These are phyloP conservation scores for Globisporangium camurandrum DNA, from an alignment of 352 stramenopile species.

Conservation along the genomic window DNA sequence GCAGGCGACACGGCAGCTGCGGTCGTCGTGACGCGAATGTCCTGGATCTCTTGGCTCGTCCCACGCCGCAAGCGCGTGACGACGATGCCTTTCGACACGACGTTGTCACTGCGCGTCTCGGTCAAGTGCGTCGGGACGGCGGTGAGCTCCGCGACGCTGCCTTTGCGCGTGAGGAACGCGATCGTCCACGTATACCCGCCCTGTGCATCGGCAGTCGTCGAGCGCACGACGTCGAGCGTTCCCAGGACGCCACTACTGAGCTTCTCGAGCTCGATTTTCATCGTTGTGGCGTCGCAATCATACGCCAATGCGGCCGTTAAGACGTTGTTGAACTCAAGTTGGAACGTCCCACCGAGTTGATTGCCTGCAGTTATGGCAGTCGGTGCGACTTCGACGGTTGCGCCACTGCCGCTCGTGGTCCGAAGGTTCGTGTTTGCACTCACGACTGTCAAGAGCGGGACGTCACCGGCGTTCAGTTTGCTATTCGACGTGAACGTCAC, in stretches of 20 bases:
- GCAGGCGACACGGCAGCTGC: constrained; percentile 19
- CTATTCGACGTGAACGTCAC: constrained; percentile 70
- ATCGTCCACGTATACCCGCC: constrained; percentile 93
- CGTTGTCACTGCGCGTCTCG: constrained; percentile 42
- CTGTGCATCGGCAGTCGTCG: constrained; percentile 58
- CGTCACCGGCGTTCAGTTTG: constrained; percentile 40
- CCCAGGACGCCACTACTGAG: constrained; percentile 27
- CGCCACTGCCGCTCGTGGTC: constrained; percentile 25
- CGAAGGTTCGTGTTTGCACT: constrained; percentile 26
- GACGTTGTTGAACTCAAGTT: constrained; percentile 30
- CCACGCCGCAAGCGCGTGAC: constrained; percentile 35
- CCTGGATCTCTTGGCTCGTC: constrained; percentile 60
- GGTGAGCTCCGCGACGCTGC: constrained; percentile 28
- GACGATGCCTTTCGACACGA: constrained; percentile 36
- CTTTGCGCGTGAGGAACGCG: constrained; percentile 82
- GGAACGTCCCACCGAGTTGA: constrained; percentile 61
- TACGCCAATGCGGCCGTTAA: constrained; percentile 70
- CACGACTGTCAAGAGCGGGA: constrained; percentile 53
- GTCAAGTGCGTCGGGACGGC: constrained; percentile 23
- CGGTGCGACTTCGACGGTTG: constrained; percentile 25
- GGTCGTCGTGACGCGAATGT: constrained; percentile 51
- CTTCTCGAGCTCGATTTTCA: constrained; percentile 55
- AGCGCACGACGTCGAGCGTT: constrained; percentile 53
- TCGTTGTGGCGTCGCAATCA: constrained; percentile 61
- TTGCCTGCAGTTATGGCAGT: constrained; percentile 54